Evolutionary conservation across 768 basidiomycete genomes (phyloP), one percentile per base, ranked within the genome.

Genomic region (Mycena crocata): DNA sequence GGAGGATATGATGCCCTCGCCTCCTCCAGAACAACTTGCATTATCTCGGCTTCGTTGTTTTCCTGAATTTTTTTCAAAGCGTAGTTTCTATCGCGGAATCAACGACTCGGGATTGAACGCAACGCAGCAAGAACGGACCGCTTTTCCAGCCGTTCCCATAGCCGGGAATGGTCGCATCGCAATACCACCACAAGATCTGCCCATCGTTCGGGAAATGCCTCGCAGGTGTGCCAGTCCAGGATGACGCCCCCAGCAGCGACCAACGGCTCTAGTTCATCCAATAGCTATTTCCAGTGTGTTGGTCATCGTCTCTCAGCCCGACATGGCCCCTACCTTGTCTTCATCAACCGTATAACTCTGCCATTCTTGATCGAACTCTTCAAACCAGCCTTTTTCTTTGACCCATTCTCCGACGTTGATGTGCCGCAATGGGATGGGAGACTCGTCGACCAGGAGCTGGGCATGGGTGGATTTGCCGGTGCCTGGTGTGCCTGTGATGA

Each of bases 11-110:
- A 93, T 40, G 89, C 89, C 46, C 89, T 85, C 5, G 97, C 96
- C 77, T 99, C 98, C 34, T 94, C 91, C 14, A 93, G 81, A 39
- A 98, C 90, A 55, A 96, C 89, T 74, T 93, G 85, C 96, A 99
- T 98, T 74, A 99, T 99, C 81, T 99, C 98, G 15, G 96, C 96
- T 74, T 96, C 93, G 78, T 98, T 96, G 78, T 99, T 99, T 80
- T 99, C 98, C 76, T 96, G 93, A 6, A 99, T 94, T 80, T 99
- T 99, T 77, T 94, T 94, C 52, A 96, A 78, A 1, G 93, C 82
- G 75, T 99, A 99, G 12, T 87, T 86, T 66, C 96, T 98, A 77
- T 54, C 57, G 28, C 23, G 44, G 37, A 39, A 12, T 55, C 58
- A 57, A 59, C 26, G 49, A 55, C 24, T 23, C 26, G 35, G 62